Evolutionary conservation across 306 rosid species (phyloP), one percentile per base, ranked within the genome.

Genomic region (Dicorynia guianensis): DNA sequence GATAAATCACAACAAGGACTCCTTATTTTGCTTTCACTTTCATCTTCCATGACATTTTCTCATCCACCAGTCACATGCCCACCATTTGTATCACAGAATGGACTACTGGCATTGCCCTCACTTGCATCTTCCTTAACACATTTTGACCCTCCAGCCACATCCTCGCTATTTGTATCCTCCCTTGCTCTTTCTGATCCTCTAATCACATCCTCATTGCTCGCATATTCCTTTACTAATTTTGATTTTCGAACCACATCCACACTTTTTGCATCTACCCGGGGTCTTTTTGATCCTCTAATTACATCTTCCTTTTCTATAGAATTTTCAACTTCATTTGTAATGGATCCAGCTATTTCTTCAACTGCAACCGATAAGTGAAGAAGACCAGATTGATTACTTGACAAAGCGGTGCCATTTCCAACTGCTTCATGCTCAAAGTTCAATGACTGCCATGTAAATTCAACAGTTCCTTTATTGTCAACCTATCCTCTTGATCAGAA

Each of bases 341-440:
- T 63, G 40, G 36, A 20, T 13, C 9, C 56, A 8, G 8, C 56
- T 47, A 5, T 17, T 61, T 49, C 56, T 39, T 60, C 53, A 30
- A 10, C 54, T 20, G 13, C 76, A 20, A 40, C 30, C 49, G 63
- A 17, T 56, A 11, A 25, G 17, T 59, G 67, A 39, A 53, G 65
- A 40, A 43, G 67, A 53, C 9, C 71, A 50, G 18, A 50, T 50
- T 40, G 50, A 80, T 56, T 10, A 50, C 63, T 15, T 57, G 50
- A 66, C 42, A 67, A 59, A 72, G 4, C 8, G 19, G 36, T 20
- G 5, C 38, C 62, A 15, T 67, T 59, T 33, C 7, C 66, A 68
- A 60, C 53, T 18, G 54, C 52, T 65, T 54, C 49, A 17, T 44
- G 70, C 14, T 35, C 80, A 40, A 19, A 4, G 17, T 59, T 78